Evolutionary conservation across 306 rosid species (phyloP).

Genomic region (Cicer judaicum): DNA sequence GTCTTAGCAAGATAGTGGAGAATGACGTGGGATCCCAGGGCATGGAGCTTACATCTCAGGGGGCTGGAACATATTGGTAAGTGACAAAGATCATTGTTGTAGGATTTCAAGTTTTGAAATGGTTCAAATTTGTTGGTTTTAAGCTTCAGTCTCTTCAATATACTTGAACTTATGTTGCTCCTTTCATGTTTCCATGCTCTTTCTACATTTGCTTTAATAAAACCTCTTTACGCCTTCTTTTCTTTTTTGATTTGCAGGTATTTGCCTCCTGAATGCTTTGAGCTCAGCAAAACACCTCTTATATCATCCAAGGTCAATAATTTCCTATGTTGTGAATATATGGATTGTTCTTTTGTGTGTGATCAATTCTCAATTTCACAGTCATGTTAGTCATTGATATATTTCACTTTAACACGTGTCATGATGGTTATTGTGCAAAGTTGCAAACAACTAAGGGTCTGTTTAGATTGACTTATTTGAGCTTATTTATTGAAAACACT

Average conservation of each 20-base stretch:
- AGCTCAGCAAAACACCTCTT: constrained; percentile 88
- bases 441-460: constrained; percentile 17
- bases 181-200: constrained; percentile 29
- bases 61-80: constrained; percentile 99
- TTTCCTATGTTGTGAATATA: not conserved
- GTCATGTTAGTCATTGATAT: not conserved
- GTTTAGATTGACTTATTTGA: too few relatives aligned
- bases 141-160: constrained; percentile 1
- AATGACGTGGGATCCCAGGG: constrained; percentile 99
- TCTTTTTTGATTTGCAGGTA: constrained; percentile 65
- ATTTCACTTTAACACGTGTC: constrained; percentile 23
- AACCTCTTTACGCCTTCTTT: constrained; percentile 13
- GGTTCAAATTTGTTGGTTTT: constrained; percentile 29
- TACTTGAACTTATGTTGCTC: not conserved
- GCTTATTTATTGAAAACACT: too few relatives aligned
- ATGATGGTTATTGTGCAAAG: constrained; percentile 30
- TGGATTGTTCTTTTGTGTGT: constrained; percentile 2
- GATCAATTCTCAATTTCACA: not conserved
- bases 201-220: constrained; percentile 4
- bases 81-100: constrained; percentile 45
- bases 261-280: constrained; percentile 98
- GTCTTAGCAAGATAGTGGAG: constrained; percentile 99
- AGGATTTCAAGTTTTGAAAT: constrained; percentile 34
- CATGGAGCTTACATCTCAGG: constrained; percentile 99
- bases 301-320: constrained; percentile 89